Conservation (phyloP, 108 stramenopile genomes). For the Schizochytrium sp. region DNA sequence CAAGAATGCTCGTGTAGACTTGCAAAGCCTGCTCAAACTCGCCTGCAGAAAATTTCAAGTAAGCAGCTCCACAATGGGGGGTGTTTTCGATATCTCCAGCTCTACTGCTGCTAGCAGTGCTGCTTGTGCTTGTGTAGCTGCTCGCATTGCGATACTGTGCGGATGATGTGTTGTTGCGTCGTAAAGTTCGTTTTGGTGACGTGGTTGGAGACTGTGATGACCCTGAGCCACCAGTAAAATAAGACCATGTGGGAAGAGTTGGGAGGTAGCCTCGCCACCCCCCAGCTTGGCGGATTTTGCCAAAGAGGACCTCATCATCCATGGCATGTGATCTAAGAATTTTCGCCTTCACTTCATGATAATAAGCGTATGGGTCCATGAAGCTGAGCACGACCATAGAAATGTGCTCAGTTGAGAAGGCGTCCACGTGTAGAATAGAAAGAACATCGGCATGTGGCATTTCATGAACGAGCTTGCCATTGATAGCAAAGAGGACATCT, state of each 20-base stretch:
- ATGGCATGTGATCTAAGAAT: conserved; percentile 34
- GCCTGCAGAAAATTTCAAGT: conserved; percentile 51
- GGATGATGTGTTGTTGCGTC: background rate
- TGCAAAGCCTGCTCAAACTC: conserved; percentile 27
- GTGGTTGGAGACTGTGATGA: background rate
- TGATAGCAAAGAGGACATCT: conserved; percentile 31
- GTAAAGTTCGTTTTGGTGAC: background rate
- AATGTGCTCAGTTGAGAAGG: conserved; percentile 18
- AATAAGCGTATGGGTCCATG: conserved; percentile 22
- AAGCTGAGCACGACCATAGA: conserved; percentile 54
- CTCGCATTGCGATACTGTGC: no score
- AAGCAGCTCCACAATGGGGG: conserved; percentile 1
- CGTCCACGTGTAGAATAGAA: conserved; percentile 12
- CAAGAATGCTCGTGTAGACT: conserved; percentile 43
- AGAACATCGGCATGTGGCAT: conserved; percentile 37
- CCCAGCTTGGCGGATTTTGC: background rate
- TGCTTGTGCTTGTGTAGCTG: no score
- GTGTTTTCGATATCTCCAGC: background rate
- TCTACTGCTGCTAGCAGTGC: no score
- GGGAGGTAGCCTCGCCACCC: conserved; percentile 57
- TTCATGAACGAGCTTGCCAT: conserved; percentile 21
- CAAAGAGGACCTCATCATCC: conserved; percentile 23
- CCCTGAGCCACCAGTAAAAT: background rate
- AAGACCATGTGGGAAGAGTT: background rate
- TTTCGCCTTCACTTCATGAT: conserved; percentile 11